A percentile compares a stretch with the other conserved stretches of the same genome.
Evolutionary conservation across 2,329 filamentous ascomycete species (phyloP).

Genomic region (Uncinocarpus reesii): DNA sequence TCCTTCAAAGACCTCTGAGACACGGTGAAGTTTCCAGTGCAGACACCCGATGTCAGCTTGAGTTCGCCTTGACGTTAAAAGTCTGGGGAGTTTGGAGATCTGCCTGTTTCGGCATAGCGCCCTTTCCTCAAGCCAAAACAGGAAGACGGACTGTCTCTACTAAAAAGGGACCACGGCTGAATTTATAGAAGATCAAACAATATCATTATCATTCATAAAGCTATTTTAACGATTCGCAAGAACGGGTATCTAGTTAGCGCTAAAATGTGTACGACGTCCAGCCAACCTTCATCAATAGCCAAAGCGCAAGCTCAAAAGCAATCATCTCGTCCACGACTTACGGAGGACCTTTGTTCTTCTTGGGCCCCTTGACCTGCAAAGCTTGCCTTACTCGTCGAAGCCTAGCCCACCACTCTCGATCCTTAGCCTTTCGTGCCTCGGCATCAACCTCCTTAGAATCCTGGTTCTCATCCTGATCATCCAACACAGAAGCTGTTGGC

Average conservation of each 20-base stretch:
- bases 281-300: not conserved
- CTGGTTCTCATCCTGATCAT: constrained; percentile 17
- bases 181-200: too few relatives aligned
- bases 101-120: constrained; percentile 2
- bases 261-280: not conserved
- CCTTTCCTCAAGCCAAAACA: not conserved
- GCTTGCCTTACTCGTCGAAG: constrained; percentile 61
- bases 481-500: constrained; percentile 23
- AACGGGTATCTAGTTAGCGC: constrained; percentile 3
- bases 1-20: not conserved
- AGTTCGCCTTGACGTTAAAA: too few relatives aligned
- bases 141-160: too few relatives aligned
- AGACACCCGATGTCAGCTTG: too few relatives aligned
- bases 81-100: too few relatives aligned
- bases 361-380: constrained; percentile 55
- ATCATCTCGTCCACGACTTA: not conserved
- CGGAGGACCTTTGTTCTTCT: constrained; percentile 31
- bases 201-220: not conserved
- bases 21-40: too few relatives aligned
- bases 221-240: not conserved
- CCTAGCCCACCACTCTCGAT: constrained; percentile 64
- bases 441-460: constrained; percentile 23
- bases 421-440: constrained; percentile 47
- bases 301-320: not conserved
- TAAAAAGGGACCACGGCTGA: too few relatives aligned